Percentiles rank a stretch among this genome's conserved stretches.
These are phyloP conservation scores for Cryptosporidium muris DNA, from an alignment of 169 alveolate species.

Conservation along the genomic window DNA sequence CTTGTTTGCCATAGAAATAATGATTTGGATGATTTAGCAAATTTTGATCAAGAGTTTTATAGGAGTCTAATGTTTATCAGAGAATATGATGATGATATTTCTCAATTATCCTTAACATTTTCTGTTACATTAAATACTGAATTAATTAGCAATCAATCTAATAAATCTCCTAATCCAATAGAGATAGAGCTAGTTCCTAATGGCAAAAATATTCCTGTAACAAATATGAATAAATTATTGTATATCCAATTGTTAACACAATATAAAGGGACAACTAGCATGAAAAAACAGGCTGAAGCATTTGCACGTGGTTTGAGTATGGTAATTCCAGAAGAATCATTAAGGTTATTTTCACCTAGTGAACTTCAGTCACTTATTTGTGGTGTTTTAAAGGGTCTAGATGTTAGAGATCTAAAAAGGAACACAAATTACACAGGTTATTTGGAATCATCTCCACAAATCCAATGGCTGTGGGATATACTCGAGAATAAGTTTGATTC, in stretches of 20 bases:
- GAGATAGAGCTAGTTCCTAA: conserved; percentile 77
- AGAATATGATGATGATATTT: conserved; percentile 70
- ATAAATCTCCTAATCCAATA: not conserved
- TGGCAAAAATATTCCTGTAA: conserved; percentile 79
- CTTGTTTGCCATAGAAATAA: conserved; percentile 83
- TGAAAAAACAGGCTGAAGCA: conserved; percentile 83
- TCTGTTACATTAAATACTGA: conserved; percentile 68
- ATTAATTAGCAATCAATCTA: not conserved
- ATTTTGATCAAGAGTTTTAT: conserved; percentile 77
- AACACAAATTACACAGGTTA: conserved; percentile 91
- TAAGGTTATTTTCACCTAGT: conserved; percentile 88
- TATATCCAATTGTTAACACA: conserved; percentile 87
- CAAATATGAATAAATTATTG: conserved; percentile 83
- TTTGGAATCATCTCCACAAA: conserved; percentile 80
- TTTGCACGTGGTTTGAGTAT: conserved; percentile 90
- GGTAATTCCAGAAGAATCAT: conserved; percentile 89
- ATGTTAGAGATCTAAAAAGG: conserved; percentile 87
- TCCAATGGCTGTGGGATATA: conserved; percentile 92
- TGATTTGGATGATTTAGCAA: conserved; percentile 84
- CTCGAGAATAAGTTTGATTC: conserved; percentile 83
- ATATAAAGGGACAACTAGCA: conserved; percentile 88
- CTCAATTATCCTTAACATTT: conserved; percentile 76
- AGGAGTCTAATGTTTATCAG: conserved; percentile 75
- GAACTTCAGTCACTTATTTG: conserved; percentile 93
- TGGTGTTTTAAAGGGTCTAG: conserved; percentile 88